phyloP scores from a whole-genome alignment of 331 rosid species.

The Erythrophleum ivorense region DNA sequence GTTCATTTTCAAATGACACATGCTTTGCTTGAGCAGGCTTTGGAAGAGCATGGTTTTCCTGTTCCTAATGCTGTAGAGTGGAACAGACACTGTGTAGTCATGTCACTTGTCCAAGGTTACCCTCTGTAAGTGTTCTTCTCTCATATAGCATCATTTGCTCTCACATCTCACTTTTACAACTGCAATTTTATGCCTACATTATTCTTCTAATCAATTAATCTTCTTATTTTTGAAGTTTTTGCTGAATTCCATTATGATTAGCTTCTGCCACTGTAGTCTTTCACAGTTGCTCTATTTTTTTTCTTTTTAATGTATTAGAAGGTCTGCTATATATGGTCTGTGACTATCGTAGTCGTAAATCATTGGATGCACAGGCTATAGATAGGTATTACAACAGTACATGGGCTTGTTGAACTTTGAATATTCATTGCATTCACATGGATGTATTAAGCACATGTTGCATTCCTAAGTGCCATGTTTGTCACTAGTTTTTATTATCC shows the following conservation, averaged over 20 bases:
- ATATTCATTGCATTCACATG: background rate
- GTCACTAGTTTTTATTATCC: background rate
- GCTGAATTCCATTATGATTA: background rate
- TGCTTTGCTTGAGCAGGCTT: constrained; percentile 60
- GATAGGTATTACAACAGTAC: background rate
- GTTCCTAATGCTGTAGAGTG: constrained; percentile 79
- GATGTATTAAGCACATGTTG: background rate
- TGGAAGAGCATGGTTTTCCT: constrained; percentile 75
- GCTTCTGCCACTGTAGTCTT: constrained; percentile 17
- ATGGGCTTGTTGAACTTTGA: background rate
- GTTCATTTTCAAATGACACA: constrained; percentile 10
- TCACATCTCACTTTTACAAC: background rate
- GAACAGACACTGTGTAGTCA: constrained; percentile 82
- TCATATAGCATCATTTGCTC: background rate
- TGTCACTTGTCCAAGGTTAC: constrained; percentile 89
- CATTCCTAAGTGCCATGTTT: background rate
- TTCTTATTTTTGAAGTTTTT: constrained; percentile 5
- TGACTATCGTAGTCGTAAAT: background rate
- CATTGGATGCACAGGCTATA: background rate
- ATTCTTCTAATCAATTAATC: constrained; percentile 1
- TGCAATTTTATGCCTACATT: background rate
- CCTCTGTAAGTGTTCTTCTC: constrained; percentile 69
- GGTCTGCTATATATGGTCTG: background rate
- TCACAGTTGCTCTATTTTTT: background rate
- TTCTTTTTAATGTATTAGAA: background rate